phyloP scores from a whole-genome alignment of 805 yeast genomes.

The Starmera dryadoides region DNA sequence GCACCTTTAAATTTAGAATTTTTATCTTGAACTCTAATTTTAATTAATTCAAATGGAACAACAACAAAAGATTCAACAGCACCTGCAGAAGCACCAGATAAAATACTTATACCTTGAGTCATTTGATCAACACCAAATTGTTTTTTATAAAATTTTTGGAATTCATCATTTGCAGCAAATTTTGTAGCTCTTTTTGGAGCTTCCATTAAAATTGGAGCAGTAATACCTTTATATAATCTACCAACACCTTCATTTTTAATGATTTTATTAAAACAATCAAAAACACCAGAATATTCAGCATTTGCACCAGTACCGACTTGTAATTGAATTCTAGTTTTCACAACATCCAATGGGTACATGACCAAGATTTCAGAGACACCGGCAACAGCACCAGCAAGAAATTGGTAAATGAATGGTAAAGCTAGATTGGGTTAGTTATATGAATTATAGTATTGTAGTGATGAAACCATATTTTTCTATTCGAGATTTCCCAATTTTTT shows the following conservation, averaged over 20 bases:
- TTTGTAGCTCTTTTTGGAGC: slow-evolving; percentile 99
- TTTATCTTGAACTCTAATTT: slow-evolving; percentile 89
- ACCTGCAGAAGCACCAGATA: slow-evolving; percentile 98
- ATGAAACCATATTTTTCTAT: background rate
- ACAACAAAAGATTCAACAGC: slow-evolving; percentile 95
- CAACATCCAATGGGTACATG: slow-evolving; percentile 96
- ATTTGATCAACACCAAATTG: slow-evolving; percentile 60
- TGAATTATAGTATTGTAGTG: background rate
- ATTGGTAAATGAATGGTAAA: slow-evolving; percentile 90
- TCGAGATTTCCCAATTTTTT: too few species aligned
- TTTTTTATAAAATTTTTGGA: slow-evolving; percentile 77
- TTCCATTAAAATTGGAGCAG: slow-evolving; percentile 97
- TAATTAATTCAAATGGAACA: slow-evolving; percentile 94
- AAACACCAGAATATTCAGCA: slow-evolving; percentile 72
- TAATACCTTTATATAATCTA: slow-evolving; percentile 85
- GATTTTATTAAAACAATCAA: slow-evolving; percentile 80
- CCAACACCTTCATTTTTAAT: slow-evolving; percentile 79
- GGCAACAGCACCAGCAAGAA: slow-evolving; percentile 88
- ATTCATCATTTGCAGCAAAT: slow-evolving; percentile 96
- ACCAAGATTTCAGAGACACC: slow-evolving; percentile 94
- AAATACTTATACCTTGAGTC: slow-evolving; percentile 77
- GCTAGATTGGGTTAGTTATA: slow-evolving; percentile 31
- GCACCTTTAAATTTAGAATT: slow-evolving; percentile 78
- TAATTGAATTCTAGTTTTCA: slow-evolving; percentile 92
- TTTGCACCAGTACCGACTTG: slow-evolving; percentile 44